phyloP scores from a whole-genome alignment of 257 asterid species.

The Osmanthus fragrans region DNA sequence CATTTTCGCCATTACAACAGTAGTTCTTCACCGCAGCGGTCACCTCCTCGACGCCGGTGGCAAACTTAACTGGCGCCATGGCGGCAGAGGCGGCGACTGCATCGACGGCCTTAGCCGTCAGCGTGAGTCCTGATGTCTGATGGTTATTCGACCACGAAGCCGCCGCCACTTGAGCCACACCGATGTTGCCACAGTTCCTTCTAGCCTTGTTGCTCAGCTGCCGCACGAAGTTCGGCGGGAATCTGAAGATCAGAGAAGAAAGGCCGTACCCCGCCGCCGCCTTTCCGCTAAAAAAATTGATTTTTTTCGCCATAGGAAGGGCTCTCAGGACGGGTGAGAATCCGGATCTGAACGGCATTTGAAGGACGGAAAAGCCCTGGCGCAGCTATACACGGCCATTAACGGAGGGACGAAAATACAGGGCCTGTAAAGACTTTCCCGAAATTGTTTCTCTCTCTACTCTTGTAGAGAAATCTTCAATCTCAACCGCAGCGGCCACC shows the following conservation, averaged over 20 bases:
- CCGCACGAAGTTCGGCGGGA: slow-evolving; percentile 92
- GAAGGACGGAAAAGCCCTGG: slow-evolving; percentile 23
- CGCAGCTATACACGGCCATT: slow-evolving; percentile 80
- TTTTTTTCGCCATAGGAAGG: slow-evolving; percentile 35
- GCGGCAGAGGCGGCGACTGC: neutral
- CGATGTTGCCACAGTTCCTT: slow-evolving; percentile 77
- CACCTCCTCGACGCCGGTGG: no score
- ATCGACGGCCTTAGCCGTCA: slow-evolving; percentile 41
- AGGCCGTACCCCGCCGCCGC: slow-evolving; percentile 27
- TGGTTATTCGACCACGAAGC: slow-evolving; percentile 89
- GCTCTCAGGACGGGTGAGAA: slow-evolving; percentile 47
- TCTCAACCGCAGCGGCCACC: no score
- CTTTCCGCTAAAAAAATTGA: slow-evolving; percentile 16
- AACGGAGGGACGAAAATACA: no score
- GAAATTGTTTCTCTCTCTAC: no score
- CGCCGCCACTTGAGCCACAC: slow-evolving; percentile 48
- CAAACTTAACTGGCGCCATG: slow-evolving; percentile 6
- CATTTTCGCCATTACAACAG: no score
- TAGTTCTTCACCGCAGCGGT: no score
- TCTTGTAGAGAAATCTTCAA: no score
- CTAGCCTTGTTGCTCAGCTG: slow-evolving; percentile 93
- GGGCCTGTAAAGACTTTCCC: no score
- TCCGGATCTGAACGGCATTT: slow-evolving; percentile 88
- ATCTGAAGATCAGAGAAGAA: slow-evolving; percentile 63
- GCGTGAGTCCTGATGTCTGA: slow-evolving; percentile 20